Percentiles rank a stretch among this genome's conserved stretches.
These are phyloP conservation scores for Helotiales sp. DNA, from an alignment of 2,329 filamentous ascomycete species.

Conservation along the genomic window DNA sequence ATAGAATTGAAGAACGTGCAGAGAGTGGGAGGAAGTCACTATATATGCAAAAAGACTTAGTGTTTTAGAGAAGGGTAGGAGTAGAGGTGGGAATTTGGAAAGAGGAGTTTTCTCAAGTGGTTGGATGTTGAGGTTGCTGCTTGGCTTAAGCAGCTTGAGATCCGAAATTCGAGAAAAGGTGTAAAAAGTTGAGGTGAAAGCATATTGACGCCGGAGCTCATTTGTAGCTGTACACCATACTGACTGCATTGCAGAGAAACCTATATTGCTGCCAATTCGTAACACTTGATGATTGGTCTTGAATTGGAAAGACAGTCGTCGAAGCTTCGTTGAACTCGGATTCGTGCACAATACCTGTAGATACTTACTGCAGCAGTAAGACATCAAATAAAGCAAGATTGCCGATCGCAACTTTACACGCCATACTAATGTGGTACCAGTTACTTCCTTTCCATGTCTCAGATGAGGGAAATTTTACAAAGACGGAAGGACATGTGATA, in stretches of 20 bases:
- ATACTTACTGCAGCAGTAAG: background rate
- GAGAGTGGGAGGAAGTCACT: slow-evolving; percentile 76
- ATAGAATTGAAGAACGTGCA: slow-evolving; percentile 72
- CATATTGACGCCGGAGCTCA: background rate
- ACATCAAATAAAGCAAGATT: background rate
- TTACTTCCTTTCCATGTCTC: background rate
- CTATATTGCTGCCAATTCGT: background rate
- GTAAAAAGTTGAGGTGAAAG: background rate
- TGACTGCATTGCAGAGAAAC: background rate
- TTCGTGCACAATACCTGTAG: too few relatives aligned
- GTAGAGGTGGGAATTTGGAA: slow-evolving; percentile 66
- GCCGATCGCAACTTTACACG: background rate
- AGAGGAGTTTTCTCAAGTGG: slow-evolving; percentile 63
- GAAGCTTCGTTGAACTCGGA: too few relatives aligned
- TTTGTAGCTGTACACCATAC: background rate
- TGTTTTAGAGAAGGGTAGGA: slow-evolving; percentile 59
- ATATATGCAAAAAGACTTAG: slow-evolving; percentile 72
- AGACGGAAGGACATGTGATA: background rate
- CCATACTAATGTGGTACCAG: background rate
- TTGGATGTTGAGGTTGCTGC: slow-evolving; percentile 35
- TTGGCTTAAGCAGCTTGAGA: background rate
- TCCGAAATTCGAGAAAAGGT: background rate
- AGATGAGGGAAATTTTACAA: background rate
- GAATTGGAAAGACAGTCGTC: too few relatives aligned
- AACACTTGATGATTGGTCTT: too few relatives aligned